Evolutionary conservation across 495 filamentous ascomycete species (phyloP).

Genomic region (Astrocystis sublimbata): DNA sequence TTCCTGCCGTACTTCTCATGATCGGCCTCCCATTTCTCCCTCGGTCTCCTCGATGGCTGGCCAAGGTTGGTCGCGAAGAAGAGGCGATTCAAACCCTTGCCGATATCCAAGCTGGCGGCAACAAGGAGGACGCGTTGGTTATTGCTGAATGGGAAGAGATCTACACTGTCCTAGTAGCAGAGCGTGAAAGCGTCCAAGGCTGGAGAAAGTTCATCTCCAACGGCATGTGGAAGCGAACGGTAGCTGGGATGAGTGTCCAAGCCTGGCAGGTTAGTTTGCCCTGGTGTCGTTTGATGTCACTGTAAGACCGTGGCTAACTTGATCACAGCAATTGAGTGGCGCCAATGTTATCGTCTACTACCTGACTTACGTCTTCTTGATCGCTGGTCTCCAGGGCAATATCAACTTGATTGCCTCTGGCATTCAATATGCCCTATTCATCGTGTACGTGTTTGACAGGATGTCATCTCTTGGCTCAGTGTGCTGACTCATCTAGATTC

Average conservation of each 20-base stretch:
- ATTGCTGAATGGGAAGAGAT: constrained; percentile 76
- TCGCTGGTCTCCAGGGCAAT: constrained; percentile 65
- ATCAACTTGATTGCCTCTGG: constrained; percentile 66
- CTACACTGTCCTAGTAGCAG: constrained; percentile 56
- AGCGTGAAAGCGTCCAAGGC: constrained; percentile 53
- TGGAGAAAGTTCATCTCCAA: constrained; percentile 63
- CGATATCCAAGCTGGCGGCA: constrained; percentile 65
- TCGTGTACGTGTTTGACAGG: constrained; percentile 43
- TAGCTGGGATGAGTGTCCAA: constrained; percentile 69
- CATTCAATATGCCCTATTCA: constrained; percentile 75
- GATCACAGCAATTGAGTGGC: constrained; percentile 67
- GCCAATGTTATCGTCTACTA: constrained; percentile 73
- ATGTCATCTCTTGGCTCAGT: background rate
- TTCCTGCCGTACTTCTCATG: constrained; percentile 65
- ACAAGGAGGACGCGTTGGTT: constrained; percentile 65
- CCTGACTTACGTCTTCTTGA: constrained; percentile 70
- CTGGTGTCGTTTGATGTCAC: background rate
- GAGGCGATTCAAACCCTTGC: constrained; percentile 69
- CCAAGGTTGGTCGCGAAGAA: constrained; percentile 65
- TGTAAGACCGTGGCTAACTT: constrained; percentile 44
- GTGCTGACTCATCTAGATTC: constrained; percentile 54
- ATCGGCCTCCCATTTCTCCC: constrained; percentile 69
- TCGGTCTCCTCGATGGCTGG: constrained; percentile 71
- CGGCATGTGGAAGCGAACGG: constrained; percentile 70
- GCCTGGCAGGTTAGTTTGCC: constrained; percentile 39